phyloP scores from a whole-genome alignment of 441 rosid genomes.

The Hura crepitans region DNA sequence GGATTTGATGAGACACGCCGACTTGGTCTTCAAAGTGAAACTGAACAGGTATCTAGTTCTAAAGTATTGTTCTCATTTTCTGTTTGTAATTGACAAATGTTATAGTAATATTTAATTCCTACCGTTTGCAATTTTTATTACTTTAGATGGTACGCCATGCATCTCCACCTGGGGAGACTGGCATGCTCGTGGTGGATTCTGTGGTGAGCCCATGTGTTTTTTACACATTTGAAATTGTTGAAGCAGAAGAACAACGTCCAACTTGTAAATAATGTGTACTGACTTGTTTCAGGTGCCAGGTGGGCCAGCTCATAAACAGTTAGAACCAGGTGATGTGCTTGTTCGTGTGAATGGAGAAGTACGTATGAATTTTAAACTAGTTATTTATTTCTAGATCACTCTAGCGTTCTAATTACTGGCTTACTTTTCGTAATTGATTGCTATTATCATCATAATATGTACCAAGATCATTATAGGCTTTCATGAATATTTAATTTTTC shows the following conservation, averaged over 20 bases:
- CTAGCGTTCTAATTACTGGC: not conserved
- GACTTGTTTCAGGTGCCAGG: slow-evolving; percentile 71
- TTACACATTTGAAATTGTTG: slow-evolving; percentile 7
- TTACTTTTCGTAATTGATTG: not conserved
- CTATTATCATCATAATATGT: too few species aligned
- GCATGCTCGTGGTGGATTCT: slow-evolving; percentile 93
- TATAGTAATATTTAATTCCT: slow-evolving; percentile 1
- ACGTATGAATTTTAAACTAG: slow-evolving; percentile 29
- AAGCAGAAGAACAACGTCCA: not conserved
- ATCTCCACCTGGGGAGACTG: slow-evolving; percentile 60
- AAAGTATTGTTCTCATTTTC: slow-evolving; percentile 1
- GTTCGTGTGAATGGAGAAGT: slow-evolving; percentile 85
- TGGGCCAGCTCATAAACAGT: slow-evolving; percentile 78
- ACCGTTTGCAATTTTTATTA: not conserved
- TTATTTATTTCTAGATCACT: not conserved
- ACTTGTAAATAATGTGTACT: slow-evolving; percentile 8
- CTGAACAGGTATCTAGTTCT: slow-evolving; percentile 66
- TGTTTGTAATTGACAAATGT: not conserved
- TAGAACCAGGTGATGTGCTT: slow-evolving; percentile 98
- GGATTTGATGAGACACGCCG: slow-evolving; percentile 98
- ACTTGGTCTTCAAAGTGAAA: slow-evolving; percentile 77
- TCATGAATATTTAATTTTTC: not conserved
- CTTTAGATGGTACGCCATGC: slow-evolving; percentile 24
- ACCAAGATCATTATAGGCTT: slow-evolving; percentile 1
- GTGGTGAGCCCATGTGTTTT: slow-evolving; percentile 47